Base-by-base conservation (phyloP, 345 rosid genomes). In the Aethionema arabicum region DNA sequence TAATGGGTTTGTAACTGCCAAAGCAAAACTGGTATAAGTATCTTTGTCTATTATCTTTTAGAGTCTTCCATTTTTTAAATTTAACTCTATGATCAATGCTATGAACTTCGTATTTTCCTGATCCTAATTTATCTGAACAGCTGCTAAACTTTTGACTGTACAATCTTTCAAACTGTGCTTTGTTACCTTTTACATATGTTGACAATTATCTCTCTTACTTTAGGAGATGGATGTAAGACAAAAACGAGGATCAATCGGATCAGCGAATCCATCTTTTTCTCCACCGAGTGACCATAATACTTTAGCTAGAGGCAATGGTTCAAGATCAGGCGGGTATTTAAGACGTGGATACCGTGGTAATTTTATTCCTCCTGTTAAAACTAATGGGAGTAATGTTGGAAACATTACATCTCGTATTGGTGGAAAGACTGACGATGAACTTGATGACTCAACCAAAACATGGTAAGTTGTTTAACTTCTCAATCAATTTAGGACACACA, bases 181-280 rank as follows among this genome's bases (percentile, higher is more conserved):
- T 12, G 36, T 47, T 56, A 54, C 61, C 36, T 13, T 66, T 47
- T 43, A 37, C 14, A 47, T 11, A 67, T 58, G 59, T 66, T 79
- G 57, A 62, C 58, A 32, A 44, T 35, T 27, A 12, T 49, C 33
- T 53, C 45, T 54, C 76, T 54, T 65, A 40, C 59, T 63, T 4
- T 73, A 90, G 99, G 99, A 81, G 82, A 89, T 83, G 85, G 99
- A 93, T 57, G 82, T 73, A 37, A 81, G 84, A 78, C 81, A 76
- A 70, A 84, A 36, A 59, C 74, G 78, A 72, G 96, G 97, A 48
- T 77, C 79, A 62, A 61, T 72, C n/a, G 83, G 81, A 71, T 81
- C 90, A 14, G 85, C 88, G 6, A 74, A 69, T 79, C 73, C 80
- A 58, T 74, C 79, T 58, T 39, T 64, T 56, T 87, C 95, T 65